These are phyloP conservation scores for Microbotryum violaceum DNA, from an alignment of 1,284 basidiomycete genomes.

Conservation along the genomic window DNA sequence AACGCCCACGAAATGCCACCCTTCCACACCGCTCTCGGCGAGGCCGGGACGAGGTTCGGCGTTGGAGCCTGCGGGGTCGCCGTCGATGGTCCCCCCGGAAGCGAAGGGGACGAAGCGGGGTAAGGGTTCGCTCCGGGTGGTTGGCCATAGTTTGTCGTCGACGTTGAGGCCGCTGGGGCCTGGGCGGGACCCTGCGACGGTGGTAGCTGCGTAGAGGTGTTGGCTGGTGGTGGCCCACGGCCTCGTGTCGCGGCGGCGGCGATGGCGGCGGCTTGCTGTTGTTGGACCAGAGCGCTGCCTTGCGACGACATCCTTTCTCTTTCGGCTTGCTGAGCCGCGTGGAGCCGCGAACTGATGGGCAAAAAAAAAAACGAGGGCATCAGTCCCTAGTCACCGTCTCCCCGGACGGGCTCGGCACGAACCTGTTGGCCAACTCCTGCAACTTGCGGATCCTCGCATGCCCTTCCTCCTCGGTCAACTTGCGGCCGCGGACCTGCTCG, in stretches of 20 bases:
- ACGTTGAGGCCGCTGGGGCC: too few species aligned
- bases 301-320: neutral
- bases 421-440: conserved; percentile 27
- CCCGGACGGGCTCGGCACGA: neutral
- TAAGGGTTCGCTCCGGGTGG: too few species aligned
- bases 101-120: too few species aligned
- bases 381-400: too few species aligned
- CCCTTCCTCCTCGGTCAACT: conserved; percentile 19
- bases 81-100: too few species aligned
- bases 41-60: neutral
- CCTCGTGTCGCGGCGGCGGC: too few species aligned
- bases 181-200: too few species aligned
- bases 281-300: neutral
- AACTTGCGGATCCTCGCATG: conserved; percentile 14
- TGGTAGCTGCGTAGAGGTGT: too few species aligned
- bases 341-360: neutral
- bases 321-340: conserved; percentile 8
- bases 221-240: too few species aligned
- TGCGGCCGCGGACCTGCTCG: conserved; percentile 3
- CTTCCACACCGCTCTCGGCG: conserved; percentile 7
- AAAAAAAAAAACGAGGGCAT: too few species aligned
- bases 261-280: conserved; percentile 1
- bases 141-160: too few species aligned
- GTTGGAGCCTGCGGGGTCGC: too few species aligned
- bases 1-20: conserved; percentile 19